Conservation (phyloP, 2,329 filamentous ascomycete species). For the Cladosporium austrohemisphaericum region DNA sequence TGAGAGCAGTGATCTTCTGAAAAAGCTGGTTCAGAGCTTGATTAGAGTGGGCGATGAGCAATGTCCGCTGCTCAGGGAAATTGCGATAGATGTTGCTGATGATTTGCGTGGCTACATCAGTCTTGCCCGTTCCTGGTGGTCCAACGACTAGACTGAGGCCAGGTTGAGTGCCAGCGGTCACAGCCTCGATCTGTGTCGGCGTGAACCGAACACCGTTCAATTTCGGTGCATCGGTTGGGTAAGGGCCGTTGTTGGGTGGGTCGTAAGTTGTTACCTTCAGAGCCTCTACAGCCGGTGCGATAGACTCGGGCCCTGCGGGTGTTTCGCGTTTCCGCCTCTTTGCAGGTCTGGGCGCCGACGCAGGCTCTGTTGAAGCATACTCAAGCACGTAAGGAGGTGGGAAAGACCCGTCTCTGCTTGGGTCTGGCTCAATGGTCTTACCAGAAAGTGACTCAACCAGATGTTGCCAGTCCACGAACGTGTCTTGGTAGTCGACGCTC, state of each 20-base stretch:
- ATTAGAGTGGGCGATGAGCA: slow-evolving; percentile 94
- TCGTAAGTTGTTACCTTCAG: slow-evolving; percentile 87
- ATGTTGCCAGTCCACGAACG: slow-evolving; percentile 94
- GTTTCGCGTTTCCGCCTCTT: slow-evolving; percentile 85
- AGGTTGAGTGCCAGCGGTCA: slow-evolving; percentile 88
- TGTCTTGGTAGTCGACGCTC: slow-evolving; percentile 85
- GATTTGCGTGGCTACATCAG: slow-evolving; percentile 97
- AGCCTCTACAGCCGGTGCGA: slow-evolving; percentile 55
- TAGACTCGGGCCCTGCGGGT: slow-evolving; percentile 61
- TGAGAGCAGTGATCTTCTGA: slow-evolving; percentile 92
- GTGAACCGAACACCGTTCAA: slow-evolving; percentile 85
- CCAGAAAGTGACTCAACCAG: slow-evolving; percentile 85
- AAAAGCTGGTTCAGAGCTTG: slow-evolving; percentile 97
- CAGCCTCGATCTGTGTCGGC: slow-evolving; percentile 83
- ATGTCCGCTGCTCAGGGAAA: slow-evolving; percentile 85
- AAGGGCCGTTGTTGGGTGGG: slow-evolving; percentile 83
- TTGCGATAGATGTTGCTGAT: slow-evolving; percentile 99
- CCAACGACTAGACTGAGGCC: slow-evolving; percentile 92
- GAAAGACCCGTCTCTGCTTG: slow-evolving; percentile 68
- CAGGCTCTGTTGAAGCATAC: slow-evolving; percentile 46
- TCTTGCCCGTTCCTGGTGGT: slow-evolving; percentile 95
- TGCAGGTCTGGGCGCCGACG: slow-evolving; percentile 52
- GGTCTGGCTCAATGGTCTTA: slow-evolving; percentile 75
- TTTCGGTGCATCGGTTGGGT: slow-evolving; percentile 77
- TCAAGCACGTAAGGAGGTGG: slow-evolving; percentile 85